These are phyloP conservation scores for Alternaria arborescens DNA, from an alignment of 2,329 filamentous ascomycete species.

Conservation along the genomic window DNA sequence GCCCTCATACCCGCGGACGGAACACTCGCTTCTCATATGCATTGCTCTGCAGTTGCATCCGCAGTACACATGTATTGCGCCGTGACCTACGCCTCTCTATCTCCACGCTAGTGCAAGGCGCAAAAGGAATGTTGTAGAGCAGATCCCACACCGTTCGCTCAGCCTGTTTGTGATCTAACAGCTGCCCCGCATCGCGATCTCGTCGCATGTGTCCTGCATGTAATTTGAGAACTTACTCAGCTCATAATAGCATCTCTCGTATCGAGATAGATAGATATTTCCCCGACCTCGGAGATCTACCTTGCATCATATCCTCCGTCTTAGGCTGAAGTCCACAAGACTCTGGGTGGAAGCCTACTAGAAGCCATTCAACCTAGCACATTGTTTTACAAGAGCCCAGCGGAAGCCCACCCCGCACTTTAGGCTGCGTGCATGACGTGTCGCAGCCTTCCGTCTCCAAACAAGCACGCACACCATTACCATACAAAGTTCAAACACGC, in stretches of 20 bases:
- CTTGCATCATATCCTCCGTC: neutral
- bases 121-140: conserved; percentile 5
- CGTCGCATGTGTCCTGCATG: neutral
- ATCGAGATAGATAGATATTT: neutral
- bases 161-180: neutral
- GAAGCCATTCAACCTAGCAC: neutral
- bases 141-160: neutral
- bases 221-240: neutral
- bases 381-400: neutral
- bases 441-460: conserved; percentile 2
- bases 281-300: neutral
- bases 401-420: conserved; percentile 3
- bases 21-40: neutral
- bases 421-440: conserved; percentile 8
- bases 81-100: neutral
- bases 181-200: conserved; percentile 3
- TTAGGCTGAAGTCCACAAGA: neutral
- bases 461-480: conserved; percentile 11
- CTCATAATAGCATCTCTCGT: neutral
- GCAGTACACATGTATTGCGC: neutral
- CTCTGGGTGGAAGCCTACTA: neutral
- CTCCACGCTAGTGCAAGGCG: conserved; percentile 1
- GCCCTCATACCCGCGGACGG: neutral
- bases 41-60: neutral
- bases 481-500: conserved; percentile 7